Conservation (phyloP, 73 alveolate genomes). For the Tetrahymena thermophila region DNA sequence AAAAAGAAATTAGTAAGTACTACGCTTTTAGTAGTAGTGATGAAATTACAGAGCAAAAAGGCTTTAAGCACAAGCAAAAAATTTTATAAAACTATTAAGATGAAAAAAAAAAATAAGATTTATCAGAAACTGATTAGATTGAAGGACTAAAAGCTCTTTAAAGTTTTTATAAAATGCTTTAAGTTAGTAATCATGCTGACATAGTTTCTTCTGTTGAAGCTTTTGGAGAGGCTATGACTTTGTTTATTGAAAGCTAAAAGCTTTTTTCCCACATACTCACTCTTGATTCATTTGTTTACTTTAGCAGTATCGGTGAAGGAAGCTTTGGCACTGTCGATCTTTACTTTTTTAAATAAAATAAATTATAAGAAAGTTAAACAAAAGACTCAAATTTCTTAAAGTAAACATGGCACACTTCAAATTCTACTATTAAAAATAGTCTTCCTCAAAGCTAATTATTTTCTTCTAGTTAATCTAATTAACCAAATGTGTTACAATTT, state of each 20-base stretch:
- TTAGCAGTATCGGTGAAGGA: not conserved
- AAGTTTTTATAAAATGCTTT: not conserved
- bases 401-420: not conserved
- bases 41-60: not conserved
- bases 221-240: not conserved
- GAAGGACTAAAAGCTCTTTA: not conserved
- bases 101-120: not conserved
- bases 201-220: not conserved
- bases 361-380: not conserved
- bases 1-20: not conserved
- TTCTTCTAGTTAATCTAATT: not conserved
- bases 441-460: not conserved
- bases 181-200: not conserved
- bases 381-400: not conserved
- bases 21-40: not conserved
- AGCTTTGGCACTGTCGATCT: not conserved
- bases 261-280: not conserved
- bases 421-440: not conserved
- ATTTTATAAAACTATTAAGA: not conserved
- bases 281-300: not conserved
- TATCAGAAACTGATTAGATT: not conserved
- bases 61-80: not conserved
- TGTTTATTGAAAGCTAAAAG: not conserved
- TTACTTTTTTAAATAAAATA: not conserved
- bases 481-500: not conserved